A percentile compares a stretch with the other conserved stretches of the same genome.
phyloP scores from a whole-genome alignment of 768 basidiomycete genomes.

The Boletellus ananiceps region DNA sequence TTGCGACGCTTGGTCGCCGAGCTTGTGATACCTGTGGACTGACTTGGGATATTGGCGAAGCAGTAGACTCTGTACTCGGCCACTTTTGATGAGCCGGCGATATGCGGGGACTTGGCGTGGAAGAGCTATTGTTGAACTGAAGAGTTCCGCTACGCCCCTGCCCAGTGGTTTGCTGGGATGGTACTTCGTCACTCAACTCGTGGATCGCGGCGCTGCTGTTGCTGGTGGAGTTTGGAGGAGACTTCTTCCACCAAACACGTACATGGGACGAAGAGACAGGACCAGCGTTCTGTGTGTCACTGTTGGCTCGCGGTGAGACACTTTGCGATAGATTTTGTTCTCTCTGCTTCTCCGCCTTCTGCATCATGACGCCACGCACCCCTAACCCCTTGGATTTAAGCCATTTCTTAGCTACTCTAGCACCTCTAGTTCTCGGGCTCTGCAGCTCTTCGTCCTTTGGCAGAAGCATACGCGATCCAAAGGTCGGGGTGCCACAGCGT shows the following conservation, averaged over 20 bases:
- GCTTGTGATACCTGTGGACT: conserved; percentile 3
- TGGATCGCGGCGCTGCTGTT: conserved; percentile 9
- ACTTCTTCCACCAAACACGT: conserved; percentile 32
- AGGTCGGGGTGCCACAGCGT: conserved; percentile 58
- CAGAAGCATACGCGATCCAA: conserved; percentile 45
- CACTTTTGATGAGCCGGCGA: conserved; percentile 19
- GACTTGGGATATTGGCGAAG: conserved; percentile 4
- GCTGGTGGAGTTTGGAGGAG: conserved; percentile 8
- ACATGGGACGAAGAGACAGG: conserved; percentile 14
- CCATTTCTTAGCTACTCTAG: conserved; percentile 22
- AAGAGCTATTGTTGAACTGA: conserved; percentile 10
- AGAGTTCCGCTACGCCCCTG: conserved; percentile 10
- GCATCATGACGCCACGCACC: conserved; percentile 21
- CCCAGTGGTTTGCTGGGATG: conserved; percentile 1
- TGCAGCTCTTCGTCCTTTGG: conserved; percentile 26
- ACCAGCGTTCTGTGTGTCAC: conserved; percentile 3
- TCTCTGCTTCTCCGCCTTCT: conserved; percentile 21
- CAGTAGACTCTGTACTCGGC: conserved; percentile 20
- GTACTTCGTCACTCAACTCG: conserved; percentile 6
- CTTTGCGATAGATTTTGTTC: conserved; percentile 11
- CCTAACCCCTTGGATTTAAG: conserved; percentile 28
- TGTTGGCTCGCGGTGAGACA: neutral
- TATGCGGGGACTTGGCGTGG: conserved; percentile 19
- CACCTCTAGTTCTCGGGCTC: conserved; percentile 10
- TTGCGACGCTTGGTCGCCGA: conserved; percentile 27